phyloP scores from a whole-genome alignment of 2,329 filamentous ascomycete species.

The Sporothrix phasma region DNA sequence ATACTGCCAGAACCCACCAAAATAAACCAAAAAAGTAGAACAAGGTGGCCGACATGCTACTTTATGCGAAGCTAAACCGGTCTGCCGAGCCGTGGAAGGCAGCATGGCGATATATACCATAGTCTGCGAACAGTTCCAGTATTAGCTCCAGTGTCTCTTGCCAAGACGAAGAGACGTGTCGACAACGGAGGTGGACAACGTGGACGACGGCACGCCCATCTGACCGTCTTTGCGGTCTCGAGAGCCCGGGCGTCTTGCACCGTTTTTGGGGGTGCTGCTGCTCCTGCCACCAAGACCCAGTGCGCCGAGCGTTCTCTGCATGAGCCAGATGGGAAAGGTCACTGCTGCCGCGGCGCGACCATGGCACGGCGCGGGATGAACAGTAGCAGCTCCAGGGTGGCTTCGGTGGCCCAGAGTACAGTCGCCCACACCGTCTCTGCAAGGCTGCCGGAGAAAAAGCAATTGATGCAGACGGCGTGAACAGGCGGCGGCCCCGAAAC shows the following conservation, averaged over 20 bases:
- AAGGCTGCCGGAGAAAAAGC: constrained; percentile 24
- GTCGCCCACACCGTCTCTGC: constrained; percentile 25
- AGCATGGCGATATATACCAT: neutral
- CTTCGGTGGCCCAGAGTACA: neutral
- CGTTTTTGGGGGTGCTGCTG: neutral
- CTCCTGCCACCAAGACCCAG: neutral
- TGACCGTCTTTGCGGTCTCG: neutral
- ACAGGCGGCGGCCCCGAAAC: constrained; percentile 23
- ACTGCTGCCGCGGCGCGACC: neutral
- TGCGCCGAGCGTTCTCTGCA: neutral
- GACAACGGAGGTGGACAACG: neutral
- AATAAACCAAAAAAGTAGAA: neutral
- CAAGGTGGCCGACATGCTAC: neutral
- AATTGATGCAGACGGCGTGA: constrained; percentile 17
- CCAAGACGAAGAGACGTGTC: neutral
- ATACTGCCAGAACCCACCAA: neutral
- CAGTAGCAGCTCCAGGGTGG: neutral
- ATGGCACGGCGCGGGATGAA: constrained; percentile 14
- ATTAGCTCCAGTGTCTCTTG: neutral
- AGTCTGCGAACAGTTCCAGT: neutral
- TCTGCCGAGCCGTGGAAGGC: neutral
- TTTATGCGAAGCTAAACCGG: neutral
- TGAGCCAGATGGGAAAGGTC: neutral
- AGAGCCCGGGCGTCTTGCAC: too few species aligned
- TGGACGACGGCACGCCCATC: neutral